A percentile compares a stretch with the other conserved stretches of the same genome.
Evolutionary conservation across 768 basidiomycete genomes (phyloP).

Genomic region (Ramaria sp.): DNA sequence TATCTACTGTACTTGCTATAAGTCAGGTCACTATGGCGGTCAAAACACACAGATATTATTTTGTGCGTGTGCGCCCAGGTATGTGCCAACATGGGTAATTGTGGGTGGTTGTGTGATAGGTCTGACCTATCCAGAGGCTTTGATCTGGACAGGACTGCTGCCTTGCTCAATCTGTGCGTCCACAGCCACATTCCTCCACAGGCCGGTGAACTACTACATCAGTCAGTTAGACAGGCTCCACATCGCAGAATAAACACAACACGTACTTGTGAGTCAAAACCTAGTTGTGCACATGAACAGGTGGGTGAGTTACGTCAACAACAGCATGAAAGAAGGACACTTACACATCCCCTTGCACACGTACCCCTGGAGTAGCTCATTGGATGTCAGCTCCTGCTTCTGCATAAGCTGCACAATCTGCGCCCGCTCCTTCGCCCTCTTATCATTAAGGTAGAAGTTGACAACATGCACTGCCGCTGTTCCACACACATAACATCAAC

Average conservation of each 20-base stretch:
- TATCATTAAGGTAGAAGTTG: conserved; percentile 42
- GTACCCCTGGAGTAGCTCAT: conserved; percentile 34
- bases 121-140: too few species aligned
- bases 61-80: too few species aligned
- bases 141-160: conserved; percentile 23
- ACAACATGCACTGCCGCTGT: conserved; percentile 36
- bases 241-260: neutral
- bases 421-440: conserved; percentile 26
- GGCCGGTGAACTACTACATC: conserved; percentile 24
- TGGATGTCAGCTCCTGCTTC: conserved; percentile 22
- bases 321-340: conserved; percentile 10
- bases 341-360: conserved; percentile 41
- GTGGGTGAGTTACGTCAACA: neutral
- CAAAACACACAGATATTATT: too few species aligned
- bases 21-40: too few species aligned
- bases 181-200: conserved; percentile 28
- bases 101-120: too few species aligned
- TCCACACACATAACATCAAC: neutral
- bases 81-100: too few species aligned
- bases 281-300: neutral
- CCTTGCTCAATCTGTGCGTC: conserved; percentile 28
- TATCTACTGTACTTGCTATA: too few species aligned
- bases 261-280: neutral
- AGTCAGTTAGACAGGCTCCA: too few species aligned
- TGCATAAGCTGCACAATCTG: conserved; percentile 28